A percentile compares a stretch with the other conserved stretches of the same genome.
phyloP scores from a whole-genome alignment of 805 yeast species.

The Candida sonorensis region DNA sequence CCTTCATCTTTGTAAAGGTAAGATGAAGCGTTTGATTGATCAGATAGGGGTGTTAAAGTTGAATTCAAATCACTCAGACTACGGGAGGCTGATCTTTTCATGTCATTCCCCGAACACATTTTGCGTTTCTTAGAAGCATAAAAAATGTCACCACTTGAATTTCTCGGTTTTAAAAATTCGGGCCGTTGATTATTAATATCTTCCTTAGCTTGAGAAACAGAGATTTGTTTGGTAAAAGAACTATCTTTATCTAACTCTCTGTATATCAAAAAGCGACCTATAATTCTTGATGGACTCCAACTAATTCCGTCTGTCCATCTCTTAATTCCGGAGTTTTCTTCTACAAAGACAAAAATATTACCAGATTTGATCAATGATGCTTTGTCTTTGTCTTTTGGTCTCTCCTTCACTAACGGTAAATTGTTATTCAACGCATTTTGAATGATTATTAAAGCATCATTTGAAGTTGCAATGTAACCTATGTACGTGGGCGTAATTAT shows the following conservation, averaged over 20 bases:
- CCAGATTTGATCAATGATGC: slow-evolving; percentile 63
- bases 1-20: slow-evolving; percentile 68
- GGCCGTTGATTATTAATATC: no score
- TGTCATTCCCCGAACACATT: no score
- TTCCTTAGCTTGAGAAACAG: slow-evolving; percentile 15
- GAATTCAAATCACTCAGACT: no score
- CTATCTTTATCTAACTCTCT: slow-evolving; percentile 53
- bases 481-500: slow-evolving; percentile 45
- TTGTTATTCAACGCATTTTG: slow-evolving; percentile 68
- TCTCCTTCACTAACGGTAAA: slow-evolving; percentile 56
- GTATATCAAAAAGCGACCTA: slow-evolving; percentile 80
- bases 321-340: slow-evolving; percentile 74
- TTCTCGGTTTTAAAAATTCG: no score
- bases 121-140: no score
- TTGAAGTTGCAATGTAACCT: slow-evolving; percentile 76
- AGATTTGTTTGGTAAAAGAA: slow-evolving; percentile 17
- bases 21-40: no score
- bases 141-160: no score
- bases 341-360: slow-evolving; percentile 76
- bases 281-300: slow-evolving; percentile 88
- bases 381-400: slow-evolving; percentile 81
- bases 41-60: no score
- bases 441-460: slow-evolving; percentile 74
- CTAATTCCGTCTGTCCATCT: slow-evolving; percentile 97
- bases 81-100: no score